phyloP scores from a whole-genome alignment of 495 filamentous ascomycete species.

The Xylaria telfairii region DNA sequence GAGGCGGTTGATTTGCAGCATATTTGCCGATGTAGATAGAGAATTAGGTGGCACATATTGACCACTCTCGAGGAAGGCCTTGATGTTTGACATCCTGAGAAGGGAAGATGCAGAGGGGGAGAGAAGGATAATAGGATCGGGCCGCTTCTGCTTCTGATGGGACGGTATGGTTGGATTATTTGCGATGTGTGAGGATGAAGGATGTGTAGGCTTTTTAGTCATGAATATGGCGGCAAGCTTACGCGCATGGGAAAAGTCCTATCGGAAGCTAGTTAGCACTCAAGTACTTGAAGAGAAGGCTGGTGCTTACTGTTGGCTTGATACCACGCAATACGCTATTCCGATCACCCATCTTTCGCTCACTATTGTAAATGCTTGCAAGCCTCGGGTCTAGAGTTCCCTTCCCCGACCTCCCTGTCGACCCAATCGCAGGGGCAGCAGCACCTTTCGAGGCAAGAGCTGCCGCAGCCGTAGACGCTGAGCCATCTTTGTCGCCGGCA shows the following conservation, averaged over 20 bases:
- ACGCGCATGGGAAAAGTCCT: conserved; percentile 96
- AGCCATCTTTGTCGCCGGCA: conserved; percentile 64
- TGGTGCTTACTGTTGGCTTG: conserved; percentile 78
- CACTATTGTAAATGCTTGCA: conserved; percentile 85
- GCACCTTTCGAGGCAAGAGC: conserved; percentile 57
- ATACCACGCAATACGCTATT: conserved; percentile 87
- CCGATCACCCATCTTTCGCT: conserved; percentile 88
- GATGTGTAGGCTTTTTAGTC: conserved; percentile 58
- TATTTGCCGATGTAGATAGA: conserved; percentile 66
- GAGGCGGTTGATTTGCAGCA: conserved; percentile 81
- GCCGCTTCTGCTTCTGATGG: conserved; percentile 64
- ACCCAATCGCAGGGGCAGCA: conserved; percentile 54
- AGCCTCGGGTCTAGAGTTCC: conserved; percentile 78
- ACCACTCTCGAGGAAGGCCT: conserved; percentile 89
- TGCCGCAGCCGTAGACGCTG: conserved; percentile 51
- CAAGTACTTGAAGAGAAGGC: background rate
- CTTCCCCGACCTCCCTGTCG: conserved; percentile 56
- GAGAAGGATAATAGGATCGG: conserved; percentile 96
- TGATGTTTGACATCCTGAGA: conserved; percentile 96
- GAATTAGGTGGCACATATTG: conserved; percentile 80
- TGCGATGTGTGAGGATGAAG: conserved; percentile 41
- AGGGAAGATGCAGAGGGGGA: conserved; percentile 97
- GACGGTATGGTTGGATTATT: conserved; percentile 48
- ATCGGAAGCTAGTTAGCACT: conserved; percentile 30
- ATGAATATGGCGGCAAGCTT: conserved; percentile 85